phyloP scores from a whole-genome alignment of 257 asterid genomes.

The Solanum pinnatisectum region DNA sequence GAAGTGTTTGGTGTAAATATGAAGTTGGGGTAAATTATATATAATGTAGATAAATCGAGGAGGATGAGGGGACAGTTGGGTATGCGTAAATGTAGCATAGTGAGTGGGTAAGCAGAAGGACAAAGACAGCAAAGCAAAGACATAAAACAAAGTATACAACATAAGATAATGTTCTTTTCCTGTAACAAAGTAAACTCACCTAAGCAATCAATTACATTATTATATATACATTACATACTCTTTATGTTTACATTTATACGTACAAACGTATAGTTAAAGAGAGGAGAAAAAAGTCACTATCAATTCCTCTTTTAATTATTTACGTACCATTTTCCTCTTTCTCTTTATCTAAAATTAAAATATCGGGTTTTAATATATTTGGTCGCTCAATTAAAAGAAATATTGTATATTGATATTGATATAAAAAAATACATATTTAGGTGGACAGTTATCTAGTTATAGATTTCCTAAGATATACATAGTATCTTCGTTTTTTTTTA shows the following conservation, averaged over 20 bases:
- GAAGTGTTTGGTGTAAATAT: not conserved
- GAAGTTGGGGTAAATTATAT: not conserved
- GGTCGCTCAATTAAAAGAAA: not conserved
- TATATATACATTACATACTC: not conserved
- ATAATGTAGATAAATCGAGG: not conserved
- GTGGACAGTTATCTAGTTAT: not conserved
- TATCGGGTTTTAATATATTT: not conserved
- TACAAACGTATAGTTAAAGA: constrained; percentile 1
- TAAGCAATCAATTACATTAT: constrained; percentile 20
- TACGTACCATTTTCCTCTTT: not conserved
- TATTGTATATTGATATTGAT: not conserved
- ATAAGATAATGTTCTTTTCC: constrained; percentile 18
- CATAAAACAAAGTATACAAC: constrained; percentile 25
- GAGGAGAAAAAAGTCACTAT: not conserved
- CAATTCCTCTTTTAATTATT: not conserved
- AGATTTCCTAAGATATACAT: too few species aligned
- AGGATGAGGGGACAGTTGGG: not conserved
- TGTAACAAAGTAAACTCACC: constrained; percentile 5
- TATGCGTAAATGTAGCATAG: constrained; percentile 34
- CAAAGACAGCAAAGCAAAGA: constrained; percentile 54
- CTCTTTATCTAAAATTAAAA: not conserved
- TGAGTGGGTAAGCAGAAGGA: constrained; percentile 46
- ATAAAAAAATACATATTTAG: not conserved
- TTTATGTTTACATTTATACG: not conserved
- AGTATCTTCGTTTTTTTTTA: too few species aligned